Base-by-base conservation (phyloP, 2,329 filamentous ascomycete genomes). In the Trichoderma pleuroti region DNA sequence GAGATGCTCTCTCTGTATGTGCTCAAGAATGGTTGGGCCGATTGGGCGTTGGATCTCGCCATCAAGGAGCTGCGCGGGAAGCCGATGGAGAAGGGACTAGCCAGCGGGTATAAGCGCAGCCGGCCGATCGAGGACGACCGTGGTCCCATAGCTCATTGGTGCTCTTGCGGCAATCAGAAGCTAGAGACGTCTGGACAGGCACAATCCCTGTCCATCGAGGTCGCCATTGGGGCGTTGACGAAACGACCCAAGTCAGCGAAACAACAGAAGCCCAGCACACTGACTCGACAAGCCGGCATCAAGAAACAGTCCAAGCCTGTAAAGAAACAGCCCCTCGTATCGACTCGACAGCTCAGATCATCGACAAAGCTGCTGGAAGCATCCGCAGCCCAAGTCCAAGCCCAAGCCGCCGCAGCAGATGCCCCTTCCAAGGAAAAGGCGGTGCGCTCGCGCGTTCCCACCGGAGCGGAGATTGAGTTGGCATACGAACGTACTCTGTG, bases 151-250 rank as follows among this genome's bases (percentile, higher is more conserved):
- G 54, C 21, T 4, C 42, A 65, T 46, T 70, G 67, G 67, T 70
- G 67, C 32, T 70, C 67, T 11, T 70, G 67, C 67, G 67, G 60
- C 67, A 70, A 63, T 42, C 67, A 46, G 60, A 70, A 70, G 30
- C 60, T 65, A 28, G 67, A 70, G 49, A 28, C 57, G 24, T 54
- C 42, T 10, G 67, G 57, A 30, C 67, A 70, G 67, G 26, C 67
- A 12, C 57, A 64, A 52, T 34, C 60, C 30, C 39, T 70, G 26
- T 52, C 60, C 12, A 64, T 62, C 21, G 67, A 70, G 14, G 67
- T 70, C 7, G 24, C 57, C 18, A 56, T 65, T 26, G 67, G 42
- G 9, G 59, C 46, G 16, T 24, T 70, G 34, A 39, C 42, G 46
- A 36, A 49, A 9, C 46, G 34, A 18, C 18, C 46, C 49, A 39